A percentile compares a stretch with the other conserved stretches of the same genome.
Conservation (phyloP, 345 rosid species). For the Salix udensis region DNA sequence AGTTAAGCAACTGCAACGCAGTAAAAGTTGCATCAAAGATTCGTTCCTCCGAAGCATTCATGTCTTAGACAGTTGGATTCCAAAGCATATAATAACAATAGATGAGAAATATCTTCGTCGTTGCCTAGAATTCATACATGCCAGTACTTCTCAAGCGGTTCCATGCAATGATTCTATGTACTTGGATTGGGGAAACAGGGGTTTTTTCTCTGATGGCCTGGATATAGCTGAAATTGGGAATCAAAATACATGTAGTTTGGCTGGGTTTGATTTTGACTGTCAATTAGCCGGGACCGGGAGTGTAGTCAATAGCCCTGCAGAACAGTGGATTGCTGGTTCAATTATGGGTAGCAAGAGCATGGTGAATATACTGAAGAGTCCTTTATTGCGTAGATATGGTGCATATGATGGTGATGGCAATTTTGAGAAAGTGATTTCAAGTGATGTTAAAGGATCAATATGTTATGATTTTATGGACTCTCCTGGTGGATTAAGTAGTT, state of each 20-base stretch:
- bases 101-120: conserved; percentile 74
- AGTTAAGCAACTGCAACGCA: conserved; percentile 46
- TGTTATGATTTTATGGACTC: conserved; percentile 36
- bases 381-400: conserved; percentile 42
- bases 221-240: conserved; percentile 25
- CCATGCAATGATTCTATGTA: conserved; percentile 41
- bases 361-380: conserved; percentile 58
- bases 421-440: conserved; percentile 21
- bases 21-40: conserved; percentile 45
- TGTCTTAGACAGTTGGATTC: conserved; percentile 53
- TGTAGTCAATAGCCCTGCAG: conserved; percentile 44
- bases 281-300: conserved; percentile 45
- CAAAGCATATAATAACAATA: conserved; percentile 61
- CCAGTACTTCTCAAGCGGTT: conserved; percentile 48
- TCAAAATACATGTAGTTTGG: conserved; percentile 30
- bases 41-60: conserved; percentile 40
- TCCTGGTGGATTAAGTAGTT: conserved; percentile 31
- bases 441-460: conserved; percentile 35
- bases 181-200: conserved; percentile 32
- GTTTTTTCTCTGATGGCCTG: conserved; percentile 31
- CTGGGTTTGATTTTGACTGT: conserved; percentile 49
- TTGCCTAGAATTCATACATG: conserved; percentile 64
- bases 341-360: conserved; percentile 73
- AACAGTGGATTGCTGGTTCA: conserved; percentile 54
- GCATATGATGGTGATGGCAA: conserved; percentile 33